Base-by-base conservation (phyloP, 768 basidiomycete species). In the Pulveroboletus ravenelii region DNA sequence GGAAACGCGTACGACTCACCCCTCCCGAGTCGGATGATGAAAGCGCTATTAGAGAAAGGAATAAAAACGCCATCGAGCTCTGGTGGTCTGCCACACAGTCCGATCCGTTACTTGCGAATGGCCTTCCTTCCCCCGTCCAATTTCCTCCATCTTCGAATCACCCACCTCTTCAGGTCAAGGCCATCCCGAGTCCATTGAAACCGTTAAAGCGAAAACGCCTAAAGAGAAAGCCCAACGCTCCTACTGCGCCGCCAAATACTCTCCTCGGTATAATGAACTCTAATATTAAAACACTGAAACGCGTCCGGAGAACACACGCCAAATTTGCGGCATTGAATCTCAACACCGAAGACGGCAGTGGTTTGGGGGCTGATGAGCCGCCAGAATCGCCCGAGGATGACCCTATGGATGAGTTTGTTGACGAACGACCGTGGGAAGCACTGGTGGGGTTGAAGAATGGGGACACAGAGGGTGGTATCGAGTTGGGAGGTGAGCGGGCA, bases 71-170 rank as follows among this genome's bases (percentile, higher is more conserved):
- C 3, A 71, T 74, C 6, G 78, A 82, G 34, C 65, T 84, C 6
- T 92, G 89, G 89, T 91, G 89, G 89, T 74, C 78, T 27, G 84
- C 83, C 4, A 75, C 82, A 34, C 80, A 80, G 56, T 81, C 79
- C 2, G 81, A 85, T 57, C 61, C 72, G 2, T 71, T 89, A 18
- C 65, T 87, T 25, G 77, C 74, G 23, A 85, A 83, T 51, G 87
- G 84, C 10, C 70, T 89, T 23, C 87, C 85, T 4, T 64, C 65
- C 15, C 77, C 81, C 34, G 78, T 70, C 15, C 54, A 54, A 58
- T 52, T 61, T 64, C 59, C 54, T 58, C 69, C 71, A 0, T 59
- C 48, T 25, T 48, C 41, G 25, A 35, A 47, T 40, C 38, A 31
- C 38, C 47, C 46, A 5, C 44, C 53, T 15, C n/a, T 40, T 18